Base-by-base conservation (phyloP, 768 basidiomycete genomes). In the Crepidotus variabilis region DNA sequence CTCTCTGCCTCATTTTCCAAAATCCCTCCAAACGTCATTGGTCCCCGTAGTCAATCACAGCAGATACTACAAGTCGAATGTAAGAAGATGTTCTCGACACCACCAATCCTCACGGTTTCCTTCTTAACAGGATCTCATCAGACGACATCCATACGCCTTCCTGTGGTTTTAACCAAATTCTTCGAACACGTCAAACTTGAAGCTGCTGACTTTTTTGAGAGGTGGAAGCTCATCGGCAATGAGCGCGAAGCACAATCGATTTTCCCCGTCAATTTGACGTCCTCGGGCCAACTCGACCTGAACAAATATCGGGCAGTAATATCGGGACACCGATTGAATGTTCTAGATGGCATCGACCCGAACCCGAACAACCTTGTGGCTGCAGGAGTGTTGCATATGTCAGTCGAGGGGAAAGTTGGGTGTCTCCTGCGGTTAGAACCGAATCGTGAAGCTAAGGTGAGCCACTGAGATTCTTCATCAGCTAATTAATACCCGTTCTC, bases 191-290 rank as follows among this genome's bases (percentile, higher is more conserved):
- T 98, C 61, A 88, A 86, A 64, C 82, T 99, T 33, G 85, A 83
- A 10, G 78, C 82, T 58, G 74, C 82, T 0, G 92, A 97, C 62
- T 99, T 98, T 80, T 99, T 98, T 72, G 95, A 98, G 70, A 79
- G 97, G 51, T 99, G 97, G 97, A 95, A 94, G 71, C 74, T 97
- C 63, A 98, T 98, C 51, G 97, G 97, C 6, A 97, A 97, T 1
- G 97, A 97, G 24, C 83, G 95, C 50, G 97, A 99, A 74, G 84
- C 90, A 23, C 97, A 99, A 69, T 70, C 73, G 48, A 79, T 99
- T 54, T 97, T 97, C 71, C 87, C 93, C 0, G 86, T 98, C 57
- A 68, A 74, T 32, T 74, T 97, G 21, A 84, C 82, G 46, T 74
- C 74, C 14, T 67, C 75, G 8, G 92, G 91, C 9, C 84, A 90